Conservation (phyloP, 257 asterid species). For the Penstemon newberryi region DNA sequence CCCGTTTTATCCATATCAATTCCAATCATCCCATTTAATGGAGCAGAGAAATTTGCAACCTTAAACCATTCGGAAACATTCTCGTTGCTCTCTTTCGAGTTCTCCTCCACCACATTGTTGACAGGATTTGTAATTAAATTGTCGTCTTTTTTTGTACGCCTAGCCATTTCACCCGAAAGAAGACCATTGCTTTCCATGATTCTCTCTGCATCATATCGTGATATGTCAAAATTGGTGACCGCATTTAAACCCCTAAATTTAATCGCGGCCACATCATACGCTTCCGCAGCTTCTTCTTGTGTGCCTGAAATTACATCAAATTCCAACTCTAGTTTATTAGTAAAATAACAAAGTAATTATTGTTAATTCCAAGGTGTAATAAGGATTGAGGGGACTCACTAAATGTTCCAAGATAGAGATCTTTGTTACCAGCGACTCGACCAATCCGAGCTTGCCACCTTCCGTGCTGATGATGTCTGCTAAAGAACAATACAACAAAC, state of each 20-base stretch:
- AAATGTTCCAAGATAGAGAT: slow-evolving; percentile 94
- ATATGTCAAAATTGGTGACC: slow-evolving; percentile 82
- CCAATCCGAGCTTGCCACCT: slow-evolving; percentile 99
- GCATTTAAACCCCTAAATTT: slow-evolving; percentile 89
- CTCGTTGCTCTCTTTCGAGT: slow-evolving; percentile 29
- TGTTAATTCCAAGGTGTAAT: too few relatives aligned
- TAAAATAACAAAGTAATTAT: too few relatives aligned
- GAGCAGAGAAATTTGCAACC: slow-evolving; percentile 30
- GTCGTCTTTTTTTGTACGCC: slow-evolving; percentile 46
- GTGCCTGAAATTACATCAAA: slow-evolving; percentile 50
- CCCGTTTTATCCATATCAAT: slow-evolving; percentile 33
- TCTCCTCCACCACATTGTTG: slow-evolving; percentile 24
- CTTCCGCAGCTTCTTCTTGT: slow-evolving; percentile 99
- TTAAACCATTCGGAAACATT: slow-evolving; percentile 49
- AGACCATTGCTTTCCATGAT: slow-evolving; percentile 84
- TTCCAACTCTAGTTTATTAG: too few relatives aligned
- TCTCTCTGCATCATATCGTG: slow-evolving; percentile 74
- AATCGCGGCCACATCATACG: slow-evolving; percentile 93
- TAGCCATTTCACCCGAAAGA: slow-evolving; percentile 76
- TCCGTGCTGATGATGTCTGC: slow-evolving; percentile 99
- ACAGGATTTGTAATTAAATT: slow-evolving; percentile 16
- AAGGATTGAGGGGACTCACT: slow-evolving; percentile 45
- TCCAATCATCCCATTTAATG: slow-evolving; percentile 37
- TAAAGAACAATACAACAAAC: slow-evolving; percentile 40
- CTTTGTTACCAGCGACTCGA: slow-evolving; percentile 97